A percentile compares a stretch with the other conserved stretches of the same genome.
phyloP scores from a whole-genome alignment of 192 early-diverging fungal species.

The Coemansia sp. region DNA sequence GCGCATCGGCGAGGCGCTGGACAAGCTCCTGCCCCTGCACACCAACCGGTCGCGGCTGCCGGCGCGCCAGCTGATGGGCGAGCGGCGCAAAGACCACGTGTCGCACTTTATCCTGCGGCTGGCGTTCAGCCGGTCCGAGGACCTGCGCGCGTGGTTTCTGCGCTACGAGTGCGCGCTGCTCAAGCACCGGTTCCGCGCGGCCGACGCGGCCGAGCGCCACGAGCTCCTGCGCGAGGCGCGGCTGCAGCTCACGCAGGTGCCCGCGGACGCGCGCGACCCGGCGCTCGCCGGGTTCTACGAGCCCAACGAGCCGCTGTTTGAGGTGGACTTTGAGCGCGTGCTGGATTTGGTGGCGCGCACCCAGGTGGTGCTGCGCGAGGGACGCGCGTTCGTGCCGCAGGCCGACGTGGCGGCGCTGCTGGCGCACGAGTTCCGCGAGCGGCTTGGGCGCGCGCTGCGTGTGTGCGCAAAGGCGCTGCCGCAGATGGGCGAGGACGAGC shows the following conservation, averaged over 20 bases:
- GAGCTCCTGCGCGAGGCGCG: constrained; percentile 34
- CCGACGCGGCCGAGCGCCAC: constrained; percentile 30
- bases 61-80: constrained; percentile 47
- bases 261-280: constrained; percentile 13
- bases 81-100: constrained; percentile 76
- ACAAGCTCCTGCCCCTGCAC: constrained; percentile 61
- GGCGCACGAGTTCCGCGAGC: constrained; percentile 68
- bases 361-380: constrained; percentile 59
- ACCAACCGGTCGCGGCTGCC: constrained; percentile 48
- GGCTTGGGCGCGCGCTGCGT: constrained; percentile 52
- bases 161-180: constrained; percentile 68
- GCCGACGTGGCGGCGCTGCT: constrained; percentile 68
- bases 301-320: constrained; percentile 37
- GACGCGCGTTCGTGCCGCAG: constrained; percentile 71
- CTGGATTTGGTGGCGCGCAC: constrained; percentile 57
- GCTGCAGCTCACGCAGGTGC: constrained; percentile 21
- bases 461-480: constrained; percentile 74
- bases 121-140: constrained; percentile 63
- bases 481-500: constrained; percentile 88
- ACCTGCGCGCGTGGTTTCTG: constrained; percentile 71
- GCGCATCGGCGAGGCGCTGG: constrained; percentile 52
- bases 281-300: constrained; percentile 28
- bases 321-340: constrained; percentile 71
- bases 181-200: constrained; percentile 57
- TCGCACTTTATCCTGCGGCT: constrained; percentile 79